Base-by-base conservation (phyloP, 768 basidiomycete species). In the Saitozyma sp. region DNA sequence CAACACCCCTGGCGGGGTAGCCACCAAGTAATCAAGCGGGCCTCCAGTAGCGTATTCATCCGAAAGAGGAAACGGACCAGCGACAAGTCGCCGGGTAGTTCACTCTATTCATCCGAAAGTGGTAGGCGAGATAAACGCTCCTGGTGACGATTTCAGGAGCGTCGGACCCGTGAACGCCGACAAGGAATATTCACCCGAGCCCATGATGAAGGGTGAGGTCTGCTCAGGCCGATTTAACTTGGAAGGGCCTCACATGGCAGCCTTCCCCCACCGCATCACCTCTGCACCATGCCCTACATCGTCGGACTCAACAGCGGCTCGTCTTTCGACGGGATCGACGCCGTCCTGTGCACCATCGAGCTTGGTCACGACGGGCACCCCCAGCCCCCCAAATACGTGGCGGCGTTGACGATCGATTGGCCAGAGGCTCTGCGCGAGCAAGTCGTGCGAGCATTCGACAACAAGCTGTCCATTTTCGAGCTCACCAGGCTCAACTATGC, bases 321-420 rank as follows among this genome's bases (percentile, higher is more conserved):
- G 5, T 54, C 50, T 37, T 65, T 71, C 63, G 69, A 70, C 46
- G 69, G 69, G 37, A 67, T 70, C 61, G 69, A 70, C 42, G 59
- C 57, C 19, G 69, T 62, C 17, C 63, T 65, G 16, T 67, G 65
- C 58, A 17, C 17, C 53, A 20, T 54, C 38, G 17, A 54, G 9
- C 29, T 29, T 29, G 29, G 29, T 29, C 29, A 29, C 29, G 46
- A 48, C 46, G 46, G 46, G 14, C 46, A 48, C 46, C 46, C 46
- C 2, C 13, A 13, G 13, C 46, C 46, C 46, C 46, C 46, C 46
- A 48, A 6, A 48, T 48, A 48, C 46, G 46, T 48, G 14, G 46
- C 46, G 17, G 46, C 46, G 46, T 17, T 48, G 14, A 48, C 46
- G 14, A 48, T 48, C 46, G 46, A 48, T 17, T 48, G 46, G 46